These are phyloP conservation scores for Dorcoceras hygrometricum DNA, from an alignment of 257 asterid species.

Conservation along the genomic window DNA sequence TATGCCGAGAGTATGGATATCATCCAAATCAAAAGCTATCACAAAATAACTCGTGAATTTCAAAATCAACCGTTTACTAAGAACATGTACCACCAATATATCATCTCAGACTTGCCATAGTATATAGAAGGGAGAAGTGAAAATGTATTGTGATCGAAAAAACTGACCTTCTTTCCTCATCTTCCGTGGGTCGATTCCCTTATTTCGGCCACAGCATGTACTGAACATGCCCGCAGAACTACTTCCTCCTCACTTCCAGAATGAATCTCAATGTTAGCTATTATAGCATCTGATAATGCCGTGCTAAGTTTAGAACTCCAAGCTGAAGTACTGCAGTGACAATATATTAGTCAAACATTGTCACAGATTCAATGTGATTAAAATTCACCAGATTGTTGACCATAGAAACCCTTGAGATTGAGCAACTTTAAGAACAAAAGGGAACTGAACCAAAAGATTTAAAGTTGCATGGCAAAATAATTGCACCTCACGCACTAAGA, in stretches of 20 bases:
- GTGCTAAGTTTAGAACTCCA: slow-evolving; percentile 77
- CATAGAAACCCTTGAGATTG: too few species aligned
- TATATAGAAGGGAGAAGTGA: not conserved
- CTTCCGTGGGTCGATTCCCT: slow-evolving; percentile 55
- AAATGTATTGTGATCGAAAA: slow-evolving; percentile 14
- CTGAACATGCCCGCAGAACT: slow-evolving; percentile 86
- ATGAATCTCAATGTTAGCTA: slow-evolving; percentile 47
- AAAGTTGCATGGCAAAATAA: not conserved
- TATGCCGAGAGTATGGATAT: slow-evolving; percentile 1
- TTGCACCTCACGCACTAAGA: slow-evolving; percentile 83
- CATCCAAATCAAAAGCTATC: slow-evolving; percentile 1
- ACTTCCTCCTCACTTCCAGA: slow-evolving; percentile 98
- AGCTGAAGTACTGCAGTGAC: slow-evolving; percentile 94
- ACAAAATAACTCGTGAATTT: slow-evolving; percentile 1
- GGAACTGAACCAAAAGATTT: not conserved
- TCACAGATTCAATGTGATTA: slow-evolving; percentile 65
- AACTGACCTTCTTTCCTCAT: slow-evolving; percentile 73
- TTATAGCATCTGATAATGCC: slow-evolving; percentile 33
- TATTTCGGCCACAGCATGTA: slow-evolving; percentile 89
- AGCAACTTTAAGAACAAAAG: slow-evolving; percentile 1
- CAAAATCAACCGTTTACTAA: not conserved
- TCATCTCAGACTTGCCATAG: slow-evolving; percentile 3
- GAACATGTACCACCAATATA: not conserved
- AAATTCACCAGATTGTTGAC: slow-evolving; percentile 88
- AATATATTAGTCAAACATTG: slow-evolving; percentile 93